phyloP scores from a whole-genome alignment of 441 rosid species.

The Pelargonium cotyledonis region DNA sequence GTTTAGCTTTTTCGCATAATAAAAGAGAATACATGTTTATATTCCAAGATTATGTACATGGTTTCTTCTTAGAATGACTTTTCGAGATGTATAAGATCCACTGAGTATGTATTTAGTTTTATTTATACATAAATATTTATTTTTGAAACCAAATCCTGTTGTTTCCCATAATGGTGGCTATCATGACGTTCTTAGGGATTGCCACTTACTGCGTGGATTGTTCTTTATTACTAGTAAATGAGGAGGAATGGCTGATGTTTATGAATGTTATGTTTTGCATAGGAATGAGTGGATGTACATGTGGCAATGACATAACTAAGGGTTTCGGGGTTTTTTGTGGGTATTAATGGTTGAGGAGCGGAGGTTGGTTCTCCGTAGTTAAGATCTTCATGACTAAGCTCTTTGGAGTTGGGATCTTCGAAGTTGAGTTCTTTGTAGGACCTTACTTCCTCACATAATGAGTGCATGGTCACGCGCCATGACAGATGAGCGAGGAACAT shows the following conservation, averaged over 20 bases:
- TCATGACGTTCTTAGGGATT: neutral
- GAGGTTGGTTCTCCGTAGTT: too few species aligned
- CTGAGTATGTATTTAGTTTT: neutral
- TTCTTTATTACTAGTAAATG: neutral
- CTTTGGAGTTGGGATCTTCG: too few species aligned
- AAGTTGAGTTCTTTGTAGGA: too few species aligned
- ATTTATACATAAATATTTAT: too few species aligned
- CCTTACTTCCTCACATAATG: too few species aligned
- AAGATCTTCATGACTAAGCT: too few species aligned
- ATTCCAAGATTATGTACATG: neutral
- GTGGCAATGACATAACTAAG: too few species aligned
- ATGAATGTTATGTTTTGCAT: neutral
- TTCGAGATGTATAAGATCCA: neutral
- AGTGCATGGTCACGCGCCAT: too few species aligned
- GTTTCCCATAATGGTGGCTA: neutral
- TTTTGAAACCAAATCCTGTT: neutral
- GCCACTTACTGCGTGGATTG: neutral
- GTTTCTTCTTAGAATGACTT: neutral
- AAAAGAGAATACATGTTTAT: neutral
- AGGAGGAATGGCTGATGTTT: neutral
- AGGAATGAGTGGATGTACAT: neutral
- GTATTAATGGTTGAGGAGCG: too few species aligned
- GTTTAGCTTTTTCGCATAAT: neutral
- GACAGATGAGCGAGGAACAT: too few species aligned
- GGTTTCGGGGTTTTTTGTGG: too few species aligned